These are phyloP conservation scores for Eutrema yunnanense DNA, from an alignment of 345 rosid genomes.

Conservation along the genomic window DNA sequence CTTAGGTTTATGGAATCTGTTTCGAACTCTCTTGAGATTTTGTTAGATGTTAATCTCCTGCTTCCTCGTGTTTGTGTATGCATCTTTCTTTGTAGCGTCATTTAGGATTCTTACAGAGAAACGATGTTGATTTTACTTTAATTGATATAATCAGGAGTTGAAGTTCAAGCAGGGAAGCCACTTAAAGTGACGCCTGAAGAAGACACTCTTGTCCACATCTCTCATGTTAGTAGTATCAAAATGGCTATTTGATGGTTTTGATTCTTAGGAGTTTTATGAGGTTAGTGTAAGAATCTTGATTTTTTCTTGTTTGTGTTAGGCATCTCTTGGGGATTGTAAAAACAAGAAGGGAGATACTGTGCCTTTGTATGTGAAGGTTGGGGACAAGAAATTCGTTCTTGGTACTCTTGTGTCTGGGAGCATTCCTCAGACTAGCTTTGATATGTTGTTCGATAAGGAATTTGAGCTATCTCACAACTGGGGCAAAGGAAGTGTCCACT, in stretches of 20 bases:
- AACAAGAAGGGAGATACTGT: conserved; percentile 40
- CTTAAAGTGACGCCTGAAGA: conserved; percentile 32
- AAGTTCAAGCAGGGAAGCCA: conserved; percentile 52
- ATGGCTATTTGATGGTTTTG: not conserved
- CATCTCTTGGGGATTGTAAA: conserved; percentile 60
- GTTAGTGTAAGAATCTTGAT: not conserved
- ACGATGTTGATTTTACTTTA: not conserved
- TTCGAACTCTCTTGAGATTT: not conserved
- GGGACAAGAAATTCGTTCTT: conserved; percentile 45
- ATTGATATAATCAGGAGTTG: conserved; percentile 40
- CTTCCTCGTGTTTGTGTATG: not conserved
- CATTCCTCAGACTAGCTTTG: conserved; percentile 51
- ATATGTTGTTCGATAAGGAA: conserved; percentile 65
- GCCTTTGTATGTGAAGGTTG: conserved; percentile 41
- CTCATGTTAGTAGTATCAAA: conserved; percentile 38
- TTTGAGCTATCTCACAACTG: conserved; percentile 81
- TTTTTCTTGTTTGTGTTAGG: conserved; percentile 32
- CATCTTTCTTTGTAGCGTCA: not conserved
- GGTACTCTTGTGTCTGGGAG: conserved; percentile 46
- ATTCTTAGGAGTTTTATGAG: not conserved
- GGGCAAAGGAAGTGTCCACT: conserved; percentile 57
- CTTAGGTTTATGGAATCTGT: not conserved
- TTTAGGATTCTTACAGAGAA: not conserved
- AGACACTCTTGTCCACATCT: conserved; percentile 35
- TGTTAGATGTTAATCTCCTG: not conserved